These are phyloP conservation scores for Coelastrella sp. DNA, from an alignment of 139 green algal species.

Conservation along the genomic window DNA sequence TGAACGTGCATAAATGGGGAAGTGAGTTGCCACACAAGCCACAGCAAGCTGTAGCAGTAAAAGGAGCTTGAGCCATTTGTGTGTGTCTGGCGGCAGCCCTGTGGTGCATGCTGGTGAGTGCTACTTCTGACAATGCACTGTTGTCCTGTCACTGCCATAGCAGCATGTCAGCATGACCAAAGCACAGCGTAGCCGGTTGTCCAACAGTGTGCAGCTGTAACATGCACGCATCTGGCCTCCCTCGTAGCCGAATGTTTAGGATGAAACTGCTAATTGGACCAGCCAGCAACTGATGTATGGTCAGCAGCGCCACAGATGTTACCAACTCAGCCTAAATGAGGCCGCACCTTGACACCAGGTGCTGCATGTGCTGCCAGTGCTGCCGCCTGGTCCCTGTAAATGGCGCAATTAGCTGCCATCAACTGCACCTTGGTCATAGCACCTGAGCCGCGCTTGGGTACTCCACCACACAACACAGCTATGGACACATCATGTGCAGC, in stretches of 20 bases:
- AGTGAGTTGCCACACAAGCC: neutral
- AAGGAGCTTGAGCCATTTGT: neutral
- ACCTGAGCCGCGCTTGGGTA: slow-evolving; percentile 1
- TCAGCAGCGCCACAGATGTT: neutral
- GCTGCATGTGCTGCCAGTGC: slow-evolving; percentile 26
- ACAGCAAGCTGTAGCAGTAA: neutral
- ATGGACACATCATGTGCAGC: neutral
- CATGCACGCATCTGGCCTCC: too few relatives aligned
- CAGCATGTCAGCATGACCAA: too few relatives aligned
- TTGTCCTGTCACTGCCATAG: too few relatives aligned
- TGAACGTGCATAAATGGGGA: neutral
- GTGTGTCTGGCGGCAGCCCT: too few relatives aligned
- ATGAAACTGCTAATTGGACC: too few relatives aligned
- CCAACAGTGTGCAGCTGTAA: too few relatives aligned
- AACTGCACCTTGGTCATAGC: neutral
- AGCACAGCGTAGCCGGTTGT: too few relatives aligned
- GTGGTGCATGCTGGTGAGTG: neutral
- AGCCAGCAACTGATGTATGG: too few relatives aligned
- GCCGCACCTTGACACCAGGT: slow-evolving; percentile 9
- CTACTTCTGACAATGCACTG: neutral
- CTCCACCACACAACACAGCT: slow-evolving; percentile 16
- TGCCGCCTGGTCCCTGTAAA: slow-evolving; percentile 29
- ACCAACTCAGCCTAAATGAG: neutral
- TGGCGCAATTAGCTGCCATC: slow-evolving; percentile 31
- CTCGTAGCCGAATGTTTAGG: too few relatives aligned